Base-by-base conservation (phyloP, 1,139 yeast genomes). In the Yamadazyma epiphylla region DNA sequence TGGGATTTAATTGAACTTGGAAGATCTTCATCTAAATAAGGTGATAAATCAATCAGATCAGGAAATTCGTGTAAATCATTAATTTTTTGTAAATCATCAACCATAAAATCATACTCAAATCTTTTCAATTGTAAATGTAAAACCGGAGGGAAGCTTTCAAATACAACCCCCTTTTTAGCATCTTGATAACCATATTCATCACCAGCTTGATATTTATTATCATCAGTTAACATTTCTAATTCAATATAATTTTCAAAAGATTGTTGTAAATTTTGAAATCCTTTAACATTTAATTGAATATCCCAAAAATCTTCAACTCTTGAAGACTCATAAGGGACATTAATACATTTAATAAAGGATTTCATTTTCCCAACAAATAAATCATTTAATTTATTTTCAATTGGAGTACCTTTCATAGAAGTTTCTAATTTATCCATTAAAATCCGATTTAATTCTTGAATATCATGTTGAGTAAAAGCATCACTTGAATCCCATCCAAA, bases 401-500 rank as follows among this genome's bases (percentile, higher is more conserved):
- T 91, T 1, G 70, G 64, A 0, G 96, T 82, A 5, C 88, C 91
- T 51, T 88, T 88, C 97, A 91, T 89, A 31, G 87, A 86, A 5
- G 80, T 70, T 57, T 94, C 99, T 31, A 91, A 68, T 46, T 83
- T 80, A 55, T 91, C 99, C 96, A 94, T 91, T 51, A 91, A 69
- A 24, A 94, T 89, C 48, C 99, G 80, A 53, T 89, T 88, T 54
- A 94, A 70, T 55, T 91, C 99, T 54, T 94, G 98, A 11, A 91
- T 96, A 53, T 91, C 99, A 56, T 91, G 98, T 57, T 91, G 99
- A 5, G 95, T 86, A 55, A 91, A 94, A 0, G 97, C 96, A 48
- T 91, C 98, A 8, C 82, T 81, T 7, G 88, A 75, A 53, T 89
- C 96, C 99, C 99, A 91, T 8, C 99, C 98, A 65, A 91, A 91